Evolutionary conservation across 352 stramenopile species (phyloP).

Genomic region (Phytopythium helicoides): DNA sequence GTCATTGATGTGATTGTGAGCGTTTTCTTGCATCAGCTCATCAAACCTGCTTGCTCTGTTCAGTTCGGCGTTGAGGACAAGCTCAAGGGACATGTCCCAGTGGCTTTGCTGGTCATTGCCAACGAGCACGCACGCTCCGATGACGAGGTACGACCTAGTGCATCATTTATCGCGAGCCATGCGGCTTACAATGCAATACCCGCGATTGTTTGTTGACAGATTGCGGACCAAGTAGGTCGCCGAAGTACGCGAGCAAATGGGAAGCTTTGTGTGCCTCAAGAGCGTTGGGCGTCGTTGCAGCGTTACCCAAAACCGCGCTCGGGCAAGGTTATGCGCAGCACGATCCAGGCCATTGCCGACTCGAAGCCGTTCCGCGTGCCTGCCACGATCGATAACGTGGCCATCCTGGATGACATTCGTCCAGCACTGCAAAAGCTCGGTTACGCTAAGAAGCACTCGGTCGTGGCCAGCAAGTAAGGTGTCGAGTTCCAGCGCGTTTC

Average conservation of each 20-base stretch:
- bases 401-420: slow-evolving; percentile 36
- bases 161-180: too few relatives aligned
- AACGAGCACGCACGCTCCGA: slow-evolving; percentile 32
- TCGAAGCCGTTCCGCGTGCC: slow-evolving; percentile 37
- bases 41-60: neutral
- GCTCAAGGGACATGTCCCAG: slow-evolving; percentile 43
- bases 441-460: slow-evolving; percentile 36
- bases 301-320: slow-evolving; percentile 52
- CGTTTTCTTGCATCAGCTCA: neutral
- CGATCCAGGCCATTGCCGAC: slow-evolving; percentile 51
- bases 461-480: slow-evolving; percentile 23
- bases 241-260: slow-evolving; percentile 44
- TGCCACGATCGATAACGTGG: slow-evolving; percentile 50
- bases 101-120: slow-evolving; percentile 45
- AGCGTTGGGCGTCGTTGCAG: slow-evolving; percentile 36
- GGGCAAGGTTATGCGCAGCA: slow-evolving; percentile 50
- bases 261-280: slow-evolving; percentile 53
- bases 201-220: too few relatives aligned
- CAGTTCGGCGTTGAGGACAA: slow-evolving; percentile 43
- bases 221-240: slow-evolving; percentile 33
- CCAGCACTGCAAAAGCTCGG: slow-evolving; percentile 33
- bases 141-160: slow-evolving; percentile 18
- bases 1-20: neutral
- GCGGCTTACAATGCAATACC: too few relatives aligned
- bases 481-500: neutral